Evolutionary conservation across 257 asterid genomes (phyloP).

Genomic region (Penstemon newberryi): DNA sequence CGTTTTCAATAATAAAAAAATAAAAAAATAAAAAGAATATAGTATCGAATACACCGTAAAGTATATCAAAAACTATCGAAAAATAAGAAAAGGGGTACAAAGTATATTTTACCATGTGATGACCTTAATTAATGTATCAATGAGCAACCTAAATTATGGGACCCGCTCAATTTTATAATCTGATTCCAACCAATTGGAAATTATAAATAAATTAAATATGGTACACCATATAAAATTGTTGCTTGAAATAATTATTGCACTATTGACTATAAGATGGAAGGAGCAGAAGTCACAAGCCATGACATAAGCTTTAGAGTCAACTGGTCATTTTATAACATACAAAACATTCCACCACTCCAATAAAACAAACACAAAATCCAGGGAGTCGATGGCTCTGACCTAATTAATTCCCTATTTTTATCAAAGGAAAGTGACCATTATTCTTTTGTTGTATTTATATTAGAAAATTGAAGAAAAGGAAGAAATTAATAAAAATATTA

Average conservation of each 20-base stretch:
- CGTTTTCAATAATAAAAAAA: too few species aligned
- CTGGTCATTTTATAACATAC: conserved; percentile 26
- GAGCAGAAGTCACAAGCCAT: conserved; percentile 34
- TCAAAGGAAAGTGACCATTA: conserved; percentile 3
- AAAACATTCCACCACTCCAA: conserved; percentile 30
- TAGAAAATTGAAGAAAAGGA: not conserved
- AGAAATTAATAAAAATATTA: not conserved
- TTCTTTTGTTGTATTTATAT: not conserved
- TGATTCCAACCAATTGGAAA: too few species aligned
- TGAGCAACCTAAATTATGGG: too few species aligned
- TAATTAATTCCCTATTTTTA: conserved; percentile 16
- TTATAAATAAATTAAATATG: too few species aligned
- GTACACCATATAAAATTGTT: too few species aligned
- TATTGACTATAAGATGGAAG: not conserved
- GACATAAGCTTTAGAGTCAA: conserved; percentile 35
- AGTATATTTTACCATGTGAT: not conserved
- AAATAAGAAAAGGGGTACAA: too few species aligned
- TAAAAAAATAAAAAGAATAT: too few species aligned
- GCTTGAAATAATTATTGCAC: too few species aligned
- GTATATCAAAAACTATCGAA: too few species aligned
- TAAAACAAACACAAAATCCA: conserved; percentile 33
- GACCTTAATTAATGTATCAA: too few species aligned
- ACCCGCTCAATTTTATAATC: too few species aligned
- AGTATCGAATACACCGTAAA: too few species aligned
- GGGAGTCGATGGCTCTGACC: conserved; percentile 22